Conservation (phyloP, 1,284 basidiomycete species). For the Rhodotorula sp. region DNA sequence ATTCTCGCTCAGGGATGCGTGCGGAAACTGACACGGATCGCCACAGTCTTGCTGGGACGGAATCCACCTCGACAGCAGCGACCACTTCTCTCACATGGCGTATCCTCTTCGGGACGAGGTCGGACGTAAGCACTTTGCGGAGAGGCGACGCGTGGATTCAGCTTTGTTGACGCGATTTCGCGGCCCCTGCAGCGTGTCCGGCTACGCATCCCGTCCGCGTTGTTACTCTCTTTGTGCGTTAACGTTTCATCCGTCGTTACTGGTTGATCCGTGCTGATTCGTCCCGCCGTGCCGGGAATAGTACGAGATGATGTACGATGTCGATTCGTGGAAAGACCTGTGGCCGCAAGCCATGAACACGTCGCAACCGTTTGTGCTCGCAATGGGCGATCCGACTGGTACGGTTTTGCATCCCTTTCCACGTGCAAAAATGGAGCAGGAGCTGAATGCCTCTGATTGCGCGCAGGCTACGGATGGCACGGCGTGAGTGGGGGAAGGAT, state of each 20-base stretch:
- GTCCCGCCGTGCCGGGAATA: neutral
- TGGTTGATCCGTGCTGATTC: neutral
- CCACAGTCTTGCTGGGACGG: slow-evolving; percentile 55
- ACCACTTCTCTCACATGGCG: slow-evolving; percentile 51
- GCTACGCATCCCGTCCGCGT: slow-evolving; percentile 53
- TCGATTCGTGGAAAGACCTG: slow-evolving; percentile 49
- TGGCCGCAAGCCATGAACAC: slow-evolving; percentile 49
- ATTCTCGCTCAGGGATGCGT: too few species aligned
- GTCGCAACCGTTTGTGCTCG: slow-evolving; percentile 55
- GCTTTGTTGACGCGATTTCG: neutral
- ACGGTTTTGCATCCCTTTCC: slow-evolving; percentile 24
- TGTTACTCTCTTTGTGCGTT: slow-evolving; percentile 54
- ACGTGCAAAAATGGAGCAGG: too few species aligned
- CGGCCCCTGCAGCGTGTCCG: slow-evolving; percentile 49
- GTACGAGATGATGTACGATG: slow-evolving; percentile 53
- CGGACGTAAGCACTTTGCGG: slow-evolving; percentile 42
- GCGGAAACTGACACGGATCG: too few species aligned
- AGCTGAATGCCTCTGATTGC: neutral
- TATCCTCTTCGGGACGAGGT: slow-evolving; percentile 52
- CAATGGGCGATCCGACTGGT: slow-evolving; percentile 53
- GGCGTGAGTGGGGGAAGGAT: slow-evolving; percentile 43
- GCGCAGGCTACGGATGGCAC: slow-evolving; percentile 39
- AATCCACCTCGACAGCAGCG: slow-evolving; percentile 46
- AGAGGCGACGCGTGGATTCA: neutral
- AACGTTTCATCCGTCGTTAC: neutral